Base-by-base conservation (phyloP, 2,329 filamentous ascomycete species). In the Endoconidiophora laricicola region DNA sequence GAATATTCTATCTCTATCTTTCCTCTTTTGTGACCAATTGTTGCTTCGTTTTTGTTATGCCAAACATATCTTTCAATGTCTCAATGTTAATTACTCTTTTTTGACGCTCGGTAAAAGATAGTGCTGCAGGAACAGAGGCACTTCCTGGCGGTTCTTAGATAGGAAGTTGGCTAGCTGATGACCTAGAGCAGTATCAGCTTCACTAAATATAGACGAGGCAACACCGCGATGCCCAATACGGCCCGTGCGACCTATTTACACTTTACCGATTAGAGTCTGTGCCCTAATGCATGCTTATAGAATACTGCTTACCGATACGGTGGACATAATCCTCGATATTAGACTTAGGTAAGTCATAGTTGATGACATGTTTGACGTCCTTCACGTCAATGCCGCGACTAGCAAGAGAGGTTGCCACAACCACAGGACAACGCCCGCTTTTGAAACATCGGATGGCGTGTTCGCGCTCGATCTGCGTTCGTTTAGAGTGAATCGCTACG, bases 251-350 rank as follows among this genome's bases (percentile, higher is more conserved):
- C 91, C 83, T 86, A 54, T 39, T 46, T 18, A 9, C 26, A 12
- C 3, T 10, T 41, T 9, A n/a, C 6, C 48, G 44, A 52, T 24
- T 23, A 24, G 26, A 4, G 14, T 2, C 6, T 12, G 23, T 5
- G 42, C 20, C 40, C 2, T 3, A 4, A 4, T 18, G 7, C 14
- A 22, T 23, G n/a, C 9, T 16, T 18, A 7, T 7, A 20, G 20
- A 22, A 26, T 24, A 23, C 5, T 22, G 60, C 72, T 65, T 76
- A 86, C 83, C 91, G 61, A 96, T 96, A 10, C 91, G 86, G 61
- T 98, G 91, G 23, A 83, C 79, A 58, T 96, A 98, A 62, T 96
- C 91, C 45, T 85, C 79, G 50, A 95, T 94, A 1, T 78, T 69
- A 41, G 71, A 66, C 4, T 72, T 78, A 0, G 90, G 90, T 1